Conservation (phyloP, 495 filamentous ascomycete species). For the Talaromyces trachyspermus region DNA sequence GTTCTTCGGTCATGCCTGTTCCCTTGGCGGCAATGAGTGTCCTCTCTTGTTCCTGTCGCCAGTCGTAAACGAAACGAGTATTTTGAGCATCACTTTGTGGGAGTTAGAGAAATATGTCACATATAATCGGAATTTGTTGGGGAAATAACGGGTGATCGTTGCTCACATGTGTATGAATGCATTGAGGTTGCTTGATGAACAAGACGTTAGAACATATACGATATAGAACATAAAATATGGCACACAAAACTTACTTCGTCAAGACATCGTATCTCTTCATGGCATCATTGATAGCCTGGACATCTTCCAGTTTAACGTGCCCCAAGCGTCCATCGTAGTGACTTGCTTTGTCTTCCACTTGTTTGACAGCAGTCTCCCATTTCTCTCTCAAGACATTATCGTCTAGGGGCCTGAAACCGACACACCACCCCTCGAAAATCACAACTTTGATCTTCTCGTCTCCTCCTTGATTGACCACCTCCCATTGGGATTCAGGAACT, state of each 20-base stretch:
- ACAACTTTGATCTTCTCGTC: constrained; percentile 52
- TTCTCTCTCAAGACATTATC: constrained; percentile 44
- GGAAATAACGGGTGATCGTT: background rate
- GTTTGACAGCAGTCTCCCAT: constrained; percentile 47
- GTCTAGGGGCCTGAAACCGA: constrained; percentile 68
- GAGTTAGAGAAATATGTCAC: too few species aligned
- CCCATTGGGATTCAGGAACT: constrained; percentile 51
- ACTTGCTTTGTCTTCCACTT: constrained; percentile 30
- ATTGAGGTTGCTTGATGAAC: constrained; percentile 50
- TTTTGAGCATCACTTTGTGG: constrained; percentile 64
- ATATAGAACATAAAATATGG: too few species aligned
- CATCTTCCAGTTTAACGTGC: constrained; percentile 55
- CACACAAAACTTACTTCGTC: constrained; percentile 56
- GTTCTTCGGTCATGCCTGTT: constrained; percentile 69
- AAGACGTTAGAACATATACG: constrained; percentile 2
- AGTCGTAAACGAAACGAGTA: constrained; percentile 72
- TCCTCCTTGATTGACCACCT: constrained; percentile 49
- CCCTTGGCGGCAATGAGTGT: constrained; percentile 56
- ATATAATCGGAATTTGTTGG: too few species aligned
- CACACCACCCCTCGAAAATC: constrained; percentile 88
- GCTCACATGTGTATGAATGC: constrained; percentile 77
- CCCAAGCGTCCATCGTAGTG: constrained; percentile 42
- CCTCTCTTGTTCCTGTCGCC: constrained; percentile 78
- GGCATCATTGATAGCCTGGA: constrained; percentile 64
- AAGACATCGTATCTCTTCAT: constrained; percentile 64